Percentiles rank a stretch among this genome's conserved stretches.
Conservation (phyloP, 75 land plant genomes). For the Picea sitchensis region DNA sequence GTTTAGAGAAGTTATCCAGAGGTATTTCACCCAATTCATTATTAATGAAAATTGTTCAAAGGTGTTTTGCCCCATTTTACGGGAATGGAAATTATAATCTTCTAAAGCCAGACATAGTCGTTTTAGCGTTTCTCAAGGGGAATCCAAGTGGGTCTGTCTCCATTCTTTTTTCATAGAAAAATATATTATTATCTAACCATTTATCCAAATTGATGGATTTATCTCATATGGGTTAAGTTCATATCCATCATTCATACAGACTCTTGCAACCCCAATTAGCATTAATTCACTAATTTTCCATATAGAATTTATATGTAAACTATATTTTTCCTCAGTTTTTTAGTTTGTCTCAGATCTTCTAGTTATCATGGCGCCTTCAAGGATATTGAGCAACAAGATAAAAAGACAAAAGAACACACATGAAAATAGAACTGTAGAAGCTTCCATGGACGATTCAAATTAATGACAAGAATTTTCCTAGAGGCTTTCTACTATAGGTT, state of each 20-base stretch:
- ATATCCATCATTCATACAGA: background rate
- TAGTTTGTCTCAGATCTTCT: background rate
- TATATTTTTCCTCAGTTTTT: background rate
- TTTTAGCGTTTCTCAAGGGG: no score
- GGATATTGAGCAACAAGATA: background rate
- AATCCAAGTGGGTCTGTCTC: no score
- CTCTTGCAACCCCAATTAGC: background rate
- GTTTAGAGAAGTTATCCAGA: no score
- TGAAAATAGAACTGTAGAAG: background rate
- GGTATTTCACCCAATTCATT: no score
- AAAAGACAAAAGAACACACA: background rate
- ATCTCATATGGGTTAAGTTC: background rate
- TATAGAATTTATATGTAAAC: no score
- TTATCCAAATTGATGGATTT: background rate
- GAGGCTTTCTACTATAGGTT: background rate
- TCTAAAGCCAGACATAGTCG: no score
- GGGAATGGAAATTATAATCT: no score
- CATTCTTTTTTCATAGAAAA: no score
- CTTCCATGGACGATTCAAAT: background rate
- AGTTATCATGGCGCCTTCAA: background rate
- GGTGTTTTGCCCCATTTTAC: no score
- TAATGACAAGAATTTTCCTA: slow-evolving; percentile 1
- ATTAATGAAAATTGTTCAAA: no score
- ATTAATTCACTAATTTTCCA: background rate
- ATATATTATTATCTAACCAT: background rate